Evolutionary conservation across 345 rosid genomes (phyloP), one percentile per base, ranked within the genome.

Genomic region (Sonneratia alba): DNA sequence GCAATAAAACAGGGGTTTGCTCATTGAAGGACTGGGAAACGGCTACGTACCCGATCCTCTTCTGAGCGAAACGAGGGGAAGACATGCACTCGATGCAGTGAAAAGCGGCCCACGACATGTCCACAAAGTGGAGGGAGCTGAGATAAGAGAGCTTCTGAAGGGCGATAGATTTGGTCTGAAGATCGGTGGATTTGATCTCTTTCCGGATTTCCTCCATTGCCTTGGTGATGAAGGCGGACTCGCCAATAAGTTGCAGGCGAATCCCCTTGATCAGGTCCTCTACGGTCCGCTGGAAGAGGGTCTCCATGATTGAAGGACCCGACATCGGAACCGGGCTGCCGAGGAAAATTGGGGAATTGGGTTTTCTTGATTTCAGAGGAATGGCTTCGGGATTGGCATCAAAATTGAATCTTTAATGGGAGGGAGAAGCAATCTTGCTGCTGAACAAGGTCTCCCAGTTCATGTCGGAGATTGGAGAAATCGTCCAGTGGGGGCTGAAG

Each of bases 61-160:
- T 95, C 63, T 88, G 89, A 59, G 81, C 59, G 76, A 95, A 95
- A 24, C 84, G 82, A 19, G 93, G 77, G 13, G 94, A 95, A 1
- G 98, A 92, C 38, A 90, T 81, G 75, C 93, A 90, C 76, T 95
- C 99, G 6, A 95, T 77, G 77, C 96, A 96, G 79, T 91, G 89
- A 70, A 92, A 95, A 21, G 92, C 78, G 2, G 96, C 98, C 88
- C 94, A 92, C 8, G 98, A 80, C 96, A 92, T 88, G 79, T 95
- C 98, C 74, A 74, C 76, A 75, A 82, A 87, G 76, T 88, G 80
- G 77, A 95, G 83, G 32, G 97, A 82, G 73, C 81, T 82, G 79
- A 95, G 92, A 79, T 89, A 95, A 6, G 91, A 77, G 56, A 95
- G 96, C 77, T 95, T 95, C 71, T 87, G 91, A 48, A 95, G 92